Percentiles rank a stretch among this genome's conserved stretches.
Conservation (phyloP, 2,329 filamentous ascomycete species). For the Colletotrichum cuscutae region DNA sequence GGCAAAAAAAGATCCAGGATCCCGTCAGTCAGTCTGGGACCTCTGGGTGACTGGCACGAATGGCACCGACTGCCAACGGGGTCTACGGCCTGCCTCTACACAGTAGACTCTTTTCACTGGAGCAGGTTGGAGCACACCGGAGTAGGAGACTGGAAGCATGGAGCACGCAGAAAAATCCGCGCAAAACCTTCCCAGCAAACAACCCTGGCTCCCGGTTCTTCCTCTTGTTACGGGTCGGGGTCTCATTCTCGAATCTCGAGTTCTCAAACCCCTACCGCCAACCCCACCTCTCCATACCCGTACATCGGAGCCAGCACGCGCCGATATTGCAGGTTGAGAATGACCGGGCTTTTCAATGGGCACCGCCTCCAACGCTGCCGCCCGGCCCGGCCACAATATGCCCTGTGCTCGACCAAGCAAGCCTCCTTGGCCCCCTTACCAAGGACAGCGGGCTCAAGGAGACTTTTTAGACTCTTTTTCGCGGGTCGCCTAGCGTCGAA, state of each 20-base stretch:
- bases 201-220: slow-evolving; percentile 28
- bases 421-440: slow-evolving; percentile 12
- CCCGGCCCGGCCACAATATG: slow-evolving; percentile 4
- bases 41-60: no score
- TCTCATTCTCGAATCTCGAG: slow-evolving; percentile 14
- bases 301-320: slow-evolving; percentile 28
- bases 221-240: slow-evolving; percentile 26
- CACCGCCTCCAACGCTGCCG: slow-evolving; percentile 12
- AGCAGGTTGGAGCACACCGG: no score
- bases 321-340: slow-evolving; percentile 31
- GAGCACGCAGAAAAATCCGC: slow-evolving; percentile 6
- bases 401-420: slow-evolving; percentile 15
- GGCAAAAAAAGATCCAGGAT: slow-evolving; percentile 2
- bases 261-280: slow-evolving; percentile 1
- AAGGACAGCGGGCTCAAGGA: neutral
- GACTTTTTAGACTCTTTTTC: slow-evolving; percentile 11
- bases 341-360: slow-evolving; percentile 18
- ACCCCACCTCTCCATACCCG: slow-evolving; percentile 26
- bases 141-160: neutral
- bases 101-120: no score
- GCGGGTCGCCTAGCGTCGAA: neutral
- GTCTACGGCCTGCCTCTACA: neutral
- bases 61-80: no score
- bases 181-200: neutral
- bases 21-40: neutral